These are phyloP conservation scores for Nitzschia sp. DNA, from an alignment of 108 stramenopile species.

Conservation along the genomic window DNA sequence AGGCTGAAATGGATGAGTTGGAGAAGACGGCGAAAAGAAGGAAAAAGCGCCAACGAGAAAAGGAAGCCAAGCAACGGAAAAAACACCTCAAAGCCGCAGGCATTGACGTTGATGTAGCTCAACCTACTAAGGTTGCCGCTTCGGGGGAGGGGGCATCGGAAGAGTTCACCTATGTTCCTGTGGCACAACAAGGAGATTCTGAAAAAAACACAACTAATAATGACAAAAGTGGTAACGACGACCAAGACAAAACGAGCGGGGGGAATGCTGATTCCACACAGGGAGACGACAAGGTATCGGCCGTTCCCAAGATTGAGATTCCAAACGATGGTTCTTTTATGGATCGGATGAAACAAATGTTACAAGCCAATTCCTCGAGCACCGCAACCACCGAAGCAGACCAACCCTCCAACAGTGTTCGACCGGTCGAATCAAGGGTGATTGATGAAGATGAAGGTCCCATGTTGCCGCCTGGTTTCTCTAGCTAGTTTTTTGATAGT, in stretches of 20 bases:
- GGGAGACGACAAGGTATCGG: not conserved
- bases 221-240: not conserved
- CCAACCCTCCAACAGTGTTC: not conserved
- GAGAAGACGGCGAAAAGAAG: slow-evolving; percentile 59
- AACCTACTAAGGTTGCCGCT: not conserved
- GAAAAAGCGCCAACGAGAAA: slow-evolving; percentile 78
- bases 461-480: slow-evolving; percentile 4
- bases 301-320: slow-evolving; percentile 17
- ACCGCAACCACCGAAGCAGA: not conserved
- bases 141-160: slow-evolving; percentile 22
- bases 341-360: slow-evolving; percentile 56
- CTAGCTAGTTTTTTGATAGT: too few species aligned
- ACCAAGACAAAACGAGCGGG: not conserved
- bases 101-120: slow-evolving; percentile 6
- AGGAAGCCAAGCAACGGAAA: slow-evolving; percentile 80
- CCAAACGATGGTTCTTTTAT: slow-evolving; percentile 71
- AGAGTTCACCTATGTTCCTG: slow-evolving; percentile 47
- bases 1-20: slow-evolving; percentile 39
- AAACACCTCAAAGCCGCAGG: slow-evolving; percentile 71
- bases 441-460: slow-evolving; percentile 28
- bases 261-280: not conserved
- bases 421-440: slow-evolving; percentile 2
- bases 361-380: slow-evolving; percentile 11
- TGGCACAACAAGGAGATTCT: slow-evolving; percentile 15
- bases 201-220: slow-evolving; percentile 4